Base-by-base conservation (phyloP, 208 protist species). In the Leishmania mexicana region DNA sequence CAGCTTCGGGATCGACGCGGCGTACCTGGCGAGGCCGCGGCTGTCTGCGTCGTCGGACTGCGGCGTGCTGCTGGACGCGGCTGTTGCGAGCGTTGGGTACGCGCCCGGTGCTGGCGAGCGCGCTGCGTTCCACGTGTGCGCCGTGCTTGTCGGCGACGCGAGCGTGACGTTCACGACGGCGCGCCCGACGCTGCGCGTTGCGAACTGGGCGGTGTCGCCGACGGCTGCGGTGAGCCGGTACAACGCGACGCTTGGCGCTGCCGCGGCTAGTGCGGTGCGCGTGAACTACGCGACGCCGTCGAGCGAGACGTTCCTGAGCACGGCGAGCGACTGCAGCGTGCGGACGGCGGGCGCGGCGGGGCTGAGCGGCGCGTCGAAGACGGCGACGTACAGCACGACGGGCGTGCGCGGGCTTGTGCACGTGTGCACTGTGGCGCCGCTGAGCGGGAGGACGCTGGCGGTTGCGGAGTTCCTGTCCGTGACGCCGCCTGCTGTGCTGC, bases 61-160 rank as follows among this genome's bases (percentile, higher is more conserved):
- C 84, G 35, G 45, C 60, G 38, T 24, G 49, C 62, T 82, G 47
- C 53, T 87, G 62, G 54, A 79, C 45, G 68, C 72, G 31, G 24
- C 53, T 6, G 87, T 89, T 49, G 79, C 38, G 60, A 81, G 83
- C 40, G 65, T 78, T 47, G 88, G 86, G 57, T 93, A 92, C 81
- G 86, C 68, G 24, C 92, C 92, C 28, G 67, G 74, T 7, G 83
- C 83, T 42, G 83, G 85, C 79, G 86, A 90, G 75, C 68, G 31
- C 11, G 76, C 81, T 51, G 57, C 40, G n/a, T 91, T 95, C 73
- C 92, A 85, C 86, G 92, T 95, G 65, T 95, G 92, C 79, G 87
- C 85, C 13, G 45, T 64, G 62, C 72, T 80, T 58, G 51, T 82
- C 75, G 81, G 54, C 72, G 87, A 85, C 75, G 60, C 79, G 51